Evolutionary conservation across 805 yeast genomes (phyloP).

Genomic region (Ogataea trehalophila): DNA sequence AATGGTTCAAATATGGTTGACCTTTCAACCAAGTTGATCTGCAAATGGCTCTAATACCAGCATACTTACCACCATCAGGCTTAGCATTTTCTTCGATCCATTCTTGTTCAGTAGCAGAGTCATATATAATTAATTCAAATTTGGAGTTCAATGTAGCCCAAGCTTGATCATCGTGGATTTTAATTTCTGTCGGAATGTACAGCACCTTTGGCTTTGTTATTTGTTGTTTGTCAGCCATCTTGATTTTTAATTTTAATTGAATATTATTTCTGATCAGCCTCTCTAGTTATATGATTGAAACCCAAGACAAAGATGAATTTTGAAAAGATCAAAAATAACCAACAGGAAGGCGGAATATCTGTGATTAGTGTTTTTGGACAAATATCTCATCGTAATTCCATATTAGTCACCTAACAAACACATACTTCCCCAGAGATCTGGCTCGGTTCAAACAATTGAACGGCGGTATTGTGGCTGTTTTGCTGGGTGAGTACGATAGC

Average conservation of each 20-base stretch:
- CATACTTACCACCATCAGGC: slow-evolving; percentile 34
- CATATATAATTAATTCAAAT: slow-evolving; percentile 32
- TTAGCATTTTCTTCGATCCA: slow-evolving; percentile 32
- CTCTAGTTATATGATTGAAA: not conserved
- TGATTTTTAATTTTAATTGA: not conserved
- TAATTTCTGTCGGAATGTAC: slow-evolving; percentile 35
- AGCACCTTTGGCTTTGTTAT: slow-evolving; percentile 28
- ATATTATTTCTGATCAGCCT: not conserved
- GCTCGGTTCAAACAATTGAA: no score
- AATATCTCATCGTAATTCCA: no score
- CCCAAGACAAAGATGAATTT: no score
- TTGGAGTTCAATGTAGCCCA: slow-evolving; percentile 34
- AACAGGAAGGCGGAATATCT: no score
- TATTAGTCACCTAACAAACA: no score
- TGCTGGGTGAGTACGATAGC: no score
- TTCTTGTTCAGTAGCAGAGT: slow-evolving; percentile 31
- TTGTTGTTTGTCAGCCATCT: not conserved
- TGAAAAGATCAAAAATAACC: no score
- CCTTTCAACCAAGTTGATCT: slow-evolving; percentile 37
- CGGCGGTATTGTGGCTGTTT: no score
- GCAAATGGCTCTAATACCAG: slow-evolving; percentile 33
- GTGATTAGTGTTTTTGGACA: no score
- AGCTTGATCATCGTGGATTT: slow-evolving; percentile 33
- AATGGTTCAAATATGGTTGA: slow-evolving; percentile 34
- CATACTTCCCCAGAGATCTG: no score